Conservation (phyloP, 1,139 yeast species). For the Candida pseudocylindracea region DNA sequence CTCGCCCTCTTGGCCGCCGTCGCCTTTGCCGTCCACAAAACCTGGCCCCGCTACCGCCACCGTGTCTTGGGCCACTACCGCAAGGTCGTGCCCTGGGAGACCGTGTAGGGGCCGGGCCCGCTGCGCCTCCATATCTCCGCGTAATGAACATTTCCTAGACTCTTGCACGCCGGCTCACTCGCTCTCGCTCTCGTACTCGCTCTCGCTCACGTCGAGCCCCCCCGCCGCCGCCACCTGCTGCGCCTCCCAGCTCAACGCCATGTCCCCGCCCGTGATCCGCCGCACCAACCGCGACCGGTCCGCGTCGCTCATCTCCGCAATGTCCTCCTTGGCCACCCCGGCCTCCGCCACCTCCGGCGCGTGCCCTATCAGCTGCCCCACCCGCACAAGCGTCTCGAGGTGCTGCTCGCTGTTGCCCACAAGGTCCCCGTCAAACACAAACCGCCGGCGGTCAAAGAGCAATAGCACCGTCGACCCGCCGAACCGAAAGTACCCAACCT, state of each 20-base stretch:
- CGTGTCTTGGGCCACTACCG: too few relatives aligned
- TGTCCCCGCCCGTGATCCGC: conserved; percentile 35
- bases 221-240: too few relatives aligned
- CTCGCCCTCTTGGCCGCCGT: too few relatives aligned
- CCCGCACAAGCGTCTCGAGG: conserved; percentile 65
- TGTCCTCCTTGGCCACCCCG: conserved; percentile 22
- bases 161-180: too few relatives aligned
- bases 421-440: conserved; percentile 53
- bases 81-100: too few relatives aligned
- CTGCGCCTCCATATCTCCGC: too few relatives aligned
- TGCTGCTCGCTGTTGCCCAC: conserved; percentile 40
- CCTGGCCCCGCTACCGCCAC: too few relatives aligned
- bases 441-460: conserved; percentile 15
- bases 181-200: too few relatives aligned
- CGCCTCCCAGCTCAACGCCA: conserved; percentile 3
- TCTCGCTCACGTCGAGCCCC: too few relatives aligned
- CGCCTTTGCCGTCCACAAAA: too few relatives aligned
- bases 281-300: conserved; percentile 31
- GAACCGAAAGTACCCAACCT: conserved; percentile 83
- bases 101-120: too few relatives aligned
- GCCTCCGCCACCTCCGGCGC: conserved; percentile 23
- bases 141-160: too few relatives aligned
- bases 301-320: conserved; percentile 24
- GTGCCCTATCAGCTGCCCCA: conserved; percentile 89
- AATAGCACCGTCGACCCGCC: conserved; percentile 82